Base-by-base conservation (phyloP, 2,329 filamentous ascomycete genomes). In the Parastagonospora nodorum region DNA sequence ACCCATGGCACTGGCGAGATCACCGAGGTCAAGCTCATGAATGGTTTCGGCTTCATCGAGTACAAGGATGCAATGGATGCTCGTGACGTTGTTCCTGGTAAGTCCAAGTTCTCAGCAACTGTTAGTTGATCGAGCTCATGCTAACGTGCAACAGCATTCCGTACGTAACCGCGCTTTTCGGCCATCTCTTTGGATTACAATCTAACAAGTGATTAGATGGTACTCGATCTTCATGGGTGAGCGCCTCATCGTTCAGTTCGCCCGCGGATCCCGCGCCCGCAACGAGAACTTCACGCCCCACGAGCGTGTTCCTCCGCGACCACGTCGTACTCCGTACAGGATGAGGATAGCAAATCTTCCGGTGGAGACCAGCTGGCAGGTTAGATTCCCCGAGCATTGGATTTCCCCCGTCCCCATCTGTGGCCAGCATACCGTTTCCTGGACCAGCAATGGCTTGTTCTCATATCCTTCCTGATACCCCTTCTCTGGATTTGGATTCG, bases 21-120 rank as follows among this genome's bases (percentile, higher is more conserved):
- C 74, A 94, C 89, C 64, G 94, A 99, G 81, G 93, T 99, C 80
- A 99, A 99, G 82, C 86, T 99, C 60, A 99, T 99, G 94, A 97
- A 96, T 75, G 94, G 94, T 71, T 99, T 99, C 74, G 94, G 94
- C 75, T 99, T 99, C 82, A 96, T 99, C 74, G 94, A 99, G 78
- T 99, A 97, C 78, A 95, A 97, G 78, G 94, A 97, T 80, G 87
- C 92, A 51, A 90, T 97, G 89, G 94, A 99, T 80, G 94, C 94
- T 64, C 89, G 93, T 73, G 94, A 99, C 79, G 92, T 99, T 60
- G 94, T 99, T 71, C 94, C 94, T 77, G 93, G 94, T 97, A 85
- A 80, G 88, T 71, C 57, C 55, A 51, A 44, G 52, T 33, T 8
- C 37, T 48, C 48, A 31, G 28, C 7, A n/a, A 46, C 51, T 48